Evolutionary conservation across 2,329 filamentous ascomycete genomes (phyloP).

Genomic region (Cytospora paraplurivora): DNA sequence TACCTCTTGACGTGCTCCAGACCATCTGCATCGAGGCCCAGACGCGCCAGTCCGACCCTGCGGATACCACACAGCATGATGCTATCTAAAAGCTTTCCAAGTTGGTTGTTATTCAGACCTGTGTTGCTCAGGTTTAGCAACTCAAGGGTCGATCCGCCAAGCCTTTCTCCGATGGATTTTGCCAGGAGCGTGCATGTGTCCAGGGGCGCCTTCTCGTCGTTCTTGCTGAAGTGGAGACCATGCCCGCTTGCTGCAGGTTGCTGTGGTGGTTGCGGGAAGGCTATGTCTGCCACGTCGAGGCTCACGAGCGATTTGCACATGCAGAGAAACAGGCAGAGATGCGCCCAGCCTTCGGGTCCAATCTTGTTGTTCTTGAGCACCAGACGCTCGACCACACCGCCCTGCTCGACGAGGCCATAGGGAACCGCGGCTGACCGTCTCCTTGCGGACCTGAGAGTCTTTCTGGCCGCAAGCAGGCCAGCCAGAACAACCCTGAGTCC

Average conservation of each 20-base stretch:
- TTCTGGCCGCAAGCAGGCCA: conserved; percentile 79
- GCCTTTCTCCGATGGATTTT: conserved; percentile 73
- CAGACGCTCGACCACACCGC: conserved; percentile 82
- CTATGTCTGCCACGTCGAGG: conserved; percentile 83
- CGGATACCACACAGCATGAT: conserved; percentile 76
- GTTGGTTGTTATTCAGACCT: conserved; percentile 67
- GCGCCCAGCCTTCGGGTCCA: conserved; percentile 84
- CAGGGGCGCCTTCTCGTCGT: conserved; percentile 30
- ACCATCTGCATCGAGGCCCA: conserved; percentile 72
- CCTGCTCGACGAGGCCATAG: conserved; percentile 49
- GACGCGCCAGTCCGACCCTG: conserved; percentile 81
- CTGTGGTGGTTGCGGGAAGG: conserved; percentile 60
- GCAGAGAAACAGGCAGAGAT: conserved; percentile 86
- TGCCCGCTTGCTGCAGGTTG: conserved; percentile 31
- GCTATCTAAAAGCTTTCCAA: conserved; percentile 79
- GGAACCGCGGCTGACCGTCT: conserved; percentile 46
- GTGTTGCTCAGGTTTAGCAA: conserved; percentile 84
- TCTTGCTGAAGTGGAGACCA: conserved; percentile 35
- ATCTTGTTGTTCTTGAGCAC: conserved; percentile 93
- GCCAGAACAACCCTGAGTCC: conserved; percentile 84
- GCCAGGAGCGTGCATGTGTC: conserved; percentile 70
- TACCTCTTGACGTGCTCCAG: conserved; percentile 77
- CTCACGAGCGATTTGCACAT: conserved; percentile 84
- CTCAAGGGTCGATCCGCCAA: conserved; percentile 76
- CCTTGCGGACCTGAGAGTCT: conserved; percentile 51